These are phyloP conservation scores for Fragaria nilgerrensis DNA, from an alignment of 306 rosid genomes.

Conservation along the genomic window DNA sequence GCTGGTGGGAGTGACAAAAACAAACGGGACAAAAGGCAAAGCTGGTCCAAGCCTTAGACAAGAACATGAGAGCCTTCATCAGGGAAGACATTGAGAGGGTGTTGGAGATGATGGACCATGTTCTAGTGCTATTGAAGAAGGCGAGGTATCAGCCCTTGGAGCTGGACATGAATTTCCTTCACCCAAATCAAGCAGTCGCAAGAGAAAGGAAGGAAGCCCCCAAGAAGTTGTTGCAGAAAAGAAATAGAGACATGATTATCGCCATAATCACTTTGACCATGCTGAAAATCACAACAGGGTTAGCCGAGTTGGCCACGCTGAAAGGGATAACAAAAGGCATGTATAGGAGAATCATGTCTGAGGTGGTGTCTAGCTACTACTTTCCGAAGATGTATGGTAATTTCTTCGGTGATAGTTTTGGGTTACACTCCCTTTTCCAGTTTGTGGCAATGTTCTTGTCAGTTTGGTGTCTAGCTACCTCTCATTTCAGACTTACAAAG, in stretches of 20 bases:
- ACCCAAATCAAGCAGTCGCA: constrained; percentile 61
- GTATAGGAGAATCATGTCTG: constrained; percentile 65
- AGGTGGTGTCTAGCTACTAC: constrained; percentile 7
- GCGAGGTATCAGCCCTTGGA: constrained; percentile 62
- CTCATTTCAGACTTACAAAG: background rate
- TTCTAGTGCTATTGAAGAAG: constrained; percentile 74
- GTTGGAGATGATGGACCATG: constrained; percentile 54
- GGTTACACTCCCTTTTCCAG: background rate
- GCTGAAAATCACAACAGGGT: constrained; percentile 45
- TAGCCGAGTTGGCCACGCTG: constrained; percentile 47
- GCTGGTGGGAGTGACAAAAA: no score
- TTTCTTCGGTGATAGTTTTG: background rate
- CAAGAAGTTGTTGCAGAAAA: constrained; percentile 48
- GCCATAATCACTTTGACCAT: constrained; percentile 43
- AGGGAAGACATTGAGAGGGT: constrained; percentile 53
- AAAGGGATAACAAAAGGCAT: constrained; percentile 69
- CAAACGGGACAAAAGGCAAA: constrained; percentile 71
- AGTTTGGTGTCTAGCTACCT: no score
- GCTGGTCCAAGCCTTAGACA: constrained; percentile 67
- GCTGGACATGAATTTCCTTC: constrained; percentile 42
- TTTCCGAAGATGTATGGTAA: background rate
- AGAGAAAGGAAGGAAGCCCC: constrained; percentile 81
- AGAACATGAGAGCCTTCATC: constrained; percentile 49
- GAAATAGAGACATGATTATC: constrained; percentile 52
- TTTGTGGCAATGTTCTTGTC: background rate